Percentiles rank a stretch among this genome's conserved stretches.
Conservation (phyloP, 768 basidiomycete species). For the Podaxis sp. region DNA sequence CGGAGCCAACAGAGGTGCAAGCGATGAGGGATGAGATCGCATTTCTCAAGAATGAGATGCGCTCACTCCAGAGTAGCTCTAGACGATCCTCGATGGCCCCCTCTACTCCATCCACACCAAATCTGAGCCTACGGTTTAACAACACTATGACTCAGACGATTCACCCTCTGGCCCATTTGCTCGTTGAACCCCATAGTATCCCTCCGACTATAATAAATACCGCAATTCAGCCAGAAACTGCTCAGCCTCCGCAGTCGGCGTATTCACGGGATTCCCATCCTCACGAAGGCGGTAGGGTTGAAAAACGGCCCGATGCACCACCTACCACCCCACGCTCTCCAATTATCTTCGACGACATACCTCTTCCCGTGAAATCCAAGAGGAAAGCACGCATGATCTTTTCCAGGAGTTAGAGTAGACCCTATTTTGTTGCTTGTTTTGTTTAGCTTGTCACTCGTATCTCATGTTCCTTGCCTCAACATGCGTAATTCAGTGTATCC, state of each 20-base stretch:
- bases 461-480: neutral
- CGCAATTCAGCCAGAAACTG: neutral
- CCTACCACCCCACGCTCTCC: neutral
- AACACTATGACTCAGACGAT: neutral
- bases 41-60: conserved; percentile 13
- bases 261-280: neutral
- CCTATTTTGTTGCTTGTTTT: neutral
- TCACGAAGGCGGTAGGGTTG: neutral
- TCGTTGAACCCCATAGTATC: conserved; percentile 5
- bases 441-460: neutral
- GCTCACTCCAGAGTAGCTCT: conserved; percentile 1
- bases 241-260: neutral
- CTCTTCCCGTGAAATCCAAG: conserved; percentile 14
- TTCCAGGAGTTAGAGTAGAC: conserved; percentile 1
- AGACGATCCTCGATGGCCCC: neutral
- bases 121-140: conserved; percentile 3
- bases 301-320: neutral
- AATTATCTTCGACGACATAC: conserved; percentile 9
- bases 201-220: neutral
- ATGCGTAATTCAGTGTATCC: neutral
- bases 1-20: conserved; percentile 1
- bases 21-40: conserved; percentile 5
- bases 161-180: conserved; percentile 11
- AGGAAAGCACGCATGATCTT: conserved; percentile 13
- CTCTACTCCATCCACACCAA: conserved; percentile 8